Percentiles rank a stretch among this genome's conserved stretches.
These are phyloP conservation scores for Plenodomus biglobosus DNA, from an alignment of 2,329 filamentous ascomycete species.

Conservation along the genomic window DNA sequence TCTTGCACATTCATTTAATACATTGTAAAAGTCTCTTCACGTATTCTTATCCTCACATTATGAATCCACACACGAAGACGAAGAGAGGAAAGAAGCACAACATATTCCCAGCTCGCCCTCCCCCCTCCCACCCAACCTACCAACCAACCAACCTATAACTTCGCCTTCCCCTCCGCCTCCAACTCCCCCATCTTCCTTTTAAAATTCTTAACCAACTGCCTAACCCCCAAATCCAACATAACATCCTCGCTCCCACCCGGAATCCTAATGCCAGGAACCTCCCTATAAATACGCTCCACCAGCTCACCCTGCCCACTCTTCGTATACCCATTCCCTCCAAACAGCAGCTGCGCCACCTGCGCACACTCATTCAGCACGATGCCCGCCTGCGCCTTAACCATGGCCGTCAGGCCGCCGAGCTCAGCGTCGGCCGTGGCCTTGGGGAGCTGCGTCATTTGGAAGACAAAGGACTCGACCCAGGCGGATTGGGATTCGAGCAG, in stretches of 20 bases:
- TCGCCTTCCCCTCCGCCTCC: slow-evolving; percentile 49
- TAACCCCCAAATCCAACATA: slow-evolving; percentile 67
- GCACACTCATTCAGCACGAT: slow-evolving; percentile 73
- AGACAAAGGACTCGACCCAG: slow-evolving; percentile 72
- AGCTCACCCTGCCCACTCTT: slow-evolving; percentile 70
- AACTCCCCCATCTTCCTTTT: slow-evolving; percentile 58
- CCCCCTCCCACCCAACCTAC: no score
- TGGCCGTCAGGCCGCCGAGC: slow-evolving; percentile 70
- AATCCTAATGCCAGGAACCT: slow-evolving; percentile 62
- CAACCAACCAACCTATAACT: no score
- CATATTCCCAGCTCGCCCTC: no score
- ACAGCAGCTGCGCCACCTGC: slow-evolving; percentile 67
- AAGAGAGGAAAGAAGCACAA: no score
- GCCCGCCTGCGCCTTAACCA: slow-evolving; percentile 71
- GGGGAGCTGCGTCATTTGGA: slow-evolving; percentile 64
- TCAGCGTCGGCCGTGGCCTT: slow-evolving; percentile 63
- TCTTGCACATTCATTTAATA: no score
- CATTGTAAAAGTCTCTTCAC: no score
- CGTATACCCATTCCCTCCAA: slow-evolving; percentile 74
- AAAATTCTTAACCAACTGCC: slow-evolving; percentile 72
- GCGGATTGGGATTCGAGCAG: slow-evolving; percentile 70
- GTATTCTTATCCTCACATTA: no score
- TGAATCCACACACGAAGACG: no score
- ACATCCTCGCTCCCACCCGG: slow-evolving; percentile 74
- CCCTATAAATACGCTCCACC: slow-evolving; percentile 66